A percentile compares a stretch with the other conserved stretches of the same genome.
phyloP scores from a whole-genome alignment of 352 stramenopile species.

The Pythium sukuiense region DNA sequence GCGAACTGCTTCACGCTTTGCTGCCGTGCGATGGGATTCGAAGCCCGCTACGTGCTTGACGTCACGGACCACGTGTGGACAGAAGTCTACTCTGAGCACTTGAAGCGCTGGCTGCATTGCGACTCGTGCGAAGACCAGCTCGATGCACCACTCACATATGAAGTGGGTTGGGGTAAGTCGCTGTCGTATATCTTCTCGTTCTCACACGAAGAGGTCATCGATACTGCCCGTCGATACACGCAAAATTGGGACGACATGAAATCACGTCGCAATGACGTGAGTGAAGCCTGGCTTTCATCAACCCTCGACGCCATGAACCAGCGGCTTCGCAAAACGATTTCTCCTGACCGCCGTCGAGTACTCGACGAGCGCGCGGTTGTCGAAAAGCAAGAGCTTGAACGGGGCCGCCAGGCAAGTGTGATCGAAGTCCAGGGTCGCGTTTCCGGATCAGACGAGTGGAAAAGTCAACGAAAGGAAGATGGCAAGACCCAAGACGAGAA shows the following conservation, averaged over 20 bases:
- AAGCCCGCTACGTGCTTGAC: constrained; percentile 92
- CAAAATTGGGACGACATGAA: constrained; percentile 67
- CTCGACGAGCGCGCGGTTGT: constrained; percentile 35
- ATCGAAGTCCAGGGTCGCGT: constrained; percentile 67
- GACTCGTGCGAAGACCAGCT: constrained; percentile 94
- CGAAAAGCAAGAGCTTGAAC: constrained; percentile 54
- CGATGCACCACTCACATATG: constrained; percentile 92
- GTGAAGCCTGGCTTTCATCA: constrained; percentile 57
- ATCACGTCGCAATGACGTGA: constrained; percentile 58
- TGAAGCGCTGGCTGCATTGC: constrained; percentile 91
- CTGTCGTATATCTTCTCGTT: constrained; percentile 92
- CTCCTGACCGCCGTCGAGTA: constrained; percentile 33
- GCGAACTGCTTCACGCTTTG: constrained; percentile 93
- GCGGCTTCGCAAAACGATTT: constrained; percentile 29
- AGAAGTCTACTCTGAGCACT: constrained; percentile 86
- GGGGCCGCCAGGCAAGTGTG: constrained; percentile 33
- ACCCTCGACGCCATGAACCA: constrained; percentile 62
- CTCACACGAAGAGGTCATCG: constrained; percentile 85
- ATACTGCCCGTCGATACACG: constrained; percentile 87
- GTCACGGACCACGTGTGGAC: constrained; percentile 96
- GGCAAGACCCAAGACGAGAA: constrained; percentile 18
- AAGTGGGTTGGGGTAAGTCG: constrained; percentile 94
- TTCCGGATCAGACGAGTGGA: constrained; percentile 81
- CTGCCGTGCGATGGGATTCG: constrained; percentile 88
- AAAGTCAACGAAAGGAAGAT: constrained; percentile 66